These are phyloP conservation scores for Colletotrichum tamarilloi DNA, from an alignment of 2,329 filamentous ascomycete genomes.

Conservation along the genomic window DNA sequence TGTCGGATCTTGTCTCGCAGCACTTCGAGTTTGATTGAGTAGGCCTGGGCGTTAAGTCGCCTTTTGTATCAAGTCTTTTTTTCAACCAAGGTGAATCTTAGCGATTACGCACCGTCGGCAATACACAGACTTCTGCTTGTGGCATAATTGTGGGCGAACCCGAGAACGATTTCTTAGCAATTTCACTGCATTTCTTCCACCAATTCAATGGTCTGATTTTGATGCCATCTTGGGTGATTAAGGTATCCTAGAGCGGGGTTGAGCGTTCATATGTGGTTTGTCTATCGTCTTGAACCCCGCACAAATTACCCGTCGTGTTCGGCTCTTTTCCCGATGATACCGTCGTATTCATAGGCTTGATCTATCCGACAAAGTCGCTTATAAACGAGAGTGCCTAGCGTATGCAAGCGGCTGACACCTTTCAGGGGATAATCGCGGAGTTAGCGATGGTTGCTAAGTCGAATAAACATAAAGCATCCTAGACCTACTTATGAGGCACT, in stretches of 20 bases:
- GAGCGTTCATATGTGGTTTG: not conserved
- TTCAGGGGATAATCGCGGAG: not conserved
- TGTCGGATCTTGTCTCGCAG: no score
- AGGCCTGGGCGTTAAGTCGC: no score
- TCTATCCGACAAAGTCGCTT: not conserved
- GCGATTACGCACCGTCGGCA: not conserved
- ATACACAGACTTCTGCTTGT: not conserved
- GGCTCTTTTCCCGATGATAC: not conserved
- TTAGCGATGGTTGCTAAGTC: no score
- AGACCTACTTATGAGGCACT: no score
- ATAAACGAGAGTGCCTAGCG: no score
- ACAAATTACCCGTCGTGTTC: not conserved
- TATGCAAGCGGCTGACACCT: not conserved
- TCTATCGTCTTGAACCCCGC: not conserved
- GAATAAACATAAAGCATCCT: no score
- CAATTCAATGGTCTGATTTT: not conserved
- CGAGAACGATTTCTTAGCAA: not conserved
- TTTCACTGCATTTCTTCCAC: conserved; percentile 11
- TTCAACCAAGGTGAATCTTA: no score
- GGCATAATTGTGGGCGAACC: not conserved
- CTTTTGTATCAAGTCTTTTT: no score
- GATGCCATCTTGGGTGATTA: not conserved
- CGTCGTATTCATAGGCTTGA: not conserved
- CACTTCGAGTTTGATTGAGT: no score
- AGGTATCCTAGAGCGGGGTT: not conserved